These are phyloP conservation scores for Artemisia argyi DNA, from an alignment of 129 eudicot species.

Conservation along the genomic window DNA sequence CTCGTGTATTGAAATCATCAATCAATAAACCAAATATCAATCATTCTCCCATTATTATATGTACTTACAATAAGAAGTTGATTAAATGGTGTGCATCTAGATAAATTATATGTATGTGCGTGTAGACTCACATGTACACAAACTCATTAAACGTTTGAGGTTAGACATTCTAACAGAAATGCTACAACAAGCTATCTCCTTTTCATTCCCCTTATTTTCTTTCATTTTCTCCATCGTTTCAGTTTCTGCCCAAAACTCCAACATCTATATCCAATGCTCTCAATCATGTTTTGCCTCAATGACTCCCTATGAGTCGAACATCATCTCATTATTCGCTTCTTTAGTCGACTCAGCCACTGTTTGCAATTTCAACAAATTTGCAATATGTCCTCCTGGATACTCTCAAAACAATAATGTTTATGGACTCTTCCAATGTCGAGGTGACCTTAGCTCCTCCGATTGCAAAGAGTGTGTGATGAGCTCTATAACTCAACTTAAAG, in stretches of 20 bases:
- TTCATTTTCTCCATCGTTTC: conserved; percentile 12
- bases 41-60: too few species aligned
- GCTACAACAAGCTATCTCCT: neutral
- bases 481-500: conserved; percentile 52
- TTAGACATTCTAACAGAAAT: neutral
- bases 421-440: conserved; percentile 44
- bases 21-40: too few species aligned
- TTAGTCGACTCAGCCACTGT: conserved; percentile 51
- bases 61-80: too few species aligned
- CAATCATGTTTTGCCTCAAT: conserved; percentile 36
- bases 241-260: conserved; percentile 30
- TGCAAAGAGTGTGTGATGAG: conserved; percentile 45
- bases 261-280: conserved; percentile 55
- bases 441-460: conserved; percentile 28
- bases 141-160: too few species aligned
- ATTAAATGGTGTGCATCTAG: too few species aligned
- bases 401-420: conserved; percentile 39
- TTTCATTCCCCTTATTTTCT: conserved; percentile 6
- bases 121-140: too few species aligned
- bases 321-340: conserved; percentile 61
- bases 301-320: conserved; percentile 49
- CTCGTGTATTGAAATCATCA: too few species aligned
- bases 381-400: neutral
- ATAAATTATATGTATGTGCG: too few species aligned
- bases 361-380: conserved; percentile 45